A percentile compares a stretch with the other conserved stretches of the same genome.
phyloP scores from a whole-genome alignment of 2,329 filamentous ascomycete genomes.

The Pestalotiopsis sp. region DNA sequence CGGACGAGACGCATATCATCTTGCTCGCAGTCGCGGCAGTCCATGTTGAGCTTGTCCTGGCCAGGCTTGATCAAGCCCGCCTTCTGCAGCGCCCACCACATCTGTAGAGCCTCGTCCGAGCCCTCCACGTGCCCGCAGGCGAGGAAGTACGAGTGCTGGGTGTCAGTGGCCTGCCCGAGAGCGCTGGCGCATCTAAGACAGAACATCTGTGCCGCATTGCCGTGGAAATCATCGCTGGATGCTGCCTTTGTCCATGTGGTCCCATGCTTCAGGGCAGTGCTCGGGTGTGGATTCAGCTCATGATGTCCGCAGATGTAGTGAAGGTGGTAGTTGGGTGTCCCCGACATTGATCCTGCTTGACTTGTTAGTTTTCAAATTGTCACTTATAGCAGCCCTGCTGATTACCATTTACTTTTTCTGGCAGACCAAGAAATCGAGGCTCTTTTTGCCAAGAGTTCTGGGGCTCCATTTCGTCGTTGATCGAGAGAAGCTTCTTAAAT shows the following conservation, averaged over 20 bases:
- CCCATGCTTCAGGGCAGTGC: background rate
- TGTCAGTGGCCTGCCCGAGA: background rate
- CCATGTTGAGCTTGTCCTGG: background rate
- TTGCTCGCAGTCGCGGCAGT: background rate
- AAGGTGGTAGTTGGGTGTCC: background rate
- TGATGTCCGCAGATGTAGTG: background rate
- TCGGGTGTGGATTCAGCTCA: background rate
- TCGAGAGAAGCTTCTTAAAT: too few species aligned
- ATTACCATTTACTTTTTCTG: too few species aligned
- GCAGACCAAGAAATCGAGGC: too few species aligned
- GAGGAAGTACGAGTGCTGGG: background rate
- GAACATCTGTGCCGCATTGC: background rate
- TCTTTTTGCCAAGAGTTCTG: too few species aligned
- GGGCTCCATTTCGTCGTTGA: too few species aligned
- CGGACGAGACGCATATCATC: background rate
- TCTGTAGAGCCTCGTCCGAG: background rate
- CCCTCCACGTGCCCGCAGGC: background rate
- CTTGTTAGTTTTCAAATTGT: background rate
- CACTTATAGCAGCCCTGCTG: background rate
- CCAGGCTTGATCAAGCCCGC: background rate
- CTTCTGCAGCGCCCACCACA: slow-evolving; percentile 7
- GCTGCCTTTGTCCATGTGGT: background rate
- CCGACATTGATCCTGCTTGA: background rate
- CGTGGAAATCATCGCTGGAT: background rate
- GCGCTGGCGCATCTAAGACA: background rate